A percentile compares a stretch with the other conserved stretches of the same genome.
Conservation (phyloP, 129 eudicot species). For the Artemisia argyi region DNA sequence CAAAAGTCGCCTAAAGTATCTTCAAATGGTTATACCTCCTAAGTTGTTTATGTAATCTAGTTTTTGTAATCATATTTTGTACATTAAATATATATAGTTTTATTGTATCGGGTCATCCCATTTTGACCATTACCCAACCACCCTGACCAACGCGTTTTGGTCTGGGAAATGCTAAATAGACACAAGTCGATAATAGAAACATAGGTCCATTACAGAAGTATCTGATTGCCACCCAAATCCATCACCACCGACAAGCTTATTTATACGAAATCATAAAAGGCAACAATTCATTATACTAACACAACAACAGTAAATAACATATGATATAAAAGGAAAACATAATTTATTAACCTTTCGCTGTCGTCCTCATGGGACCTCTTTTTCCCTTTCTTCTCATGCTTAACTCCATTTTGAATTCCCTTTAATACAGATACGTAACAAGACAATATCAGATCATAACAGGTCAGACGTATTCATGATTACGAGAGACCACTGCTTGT, state of each 20-base stretch:
- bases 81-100: neutral
- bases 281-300: constrained; percentile 2
- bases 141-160: neutral
- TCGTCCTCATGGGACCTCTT: constrained; percentile 81
- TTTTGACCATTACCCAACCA: neutral
- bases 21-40: neutral
- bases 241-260: neutral
- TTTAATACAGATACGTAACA: constrained; percentile 24
- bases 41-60: neutral
- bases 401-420: constrained; percentile 74
- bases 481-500: no score
- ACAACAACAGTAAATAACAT: neutral
- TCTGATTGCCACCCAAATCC: neutral
- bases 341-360: constrained; percentile 65
- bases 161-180: neutral
- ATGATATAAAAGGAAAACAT: neutral
- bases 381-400: constrained; percentile 76
- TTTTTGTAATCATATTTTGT: neutral
- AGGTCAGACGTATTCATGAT: neutral
- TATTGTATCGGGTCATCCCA: neutral
- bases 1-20: neutral
- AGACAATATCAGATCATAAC: constrained; percentile 12
- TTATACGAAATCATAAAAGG: neutral
- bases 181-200: neutral
- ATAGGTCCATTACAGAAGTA: neutral